Base-by-base conservation (phyloP, 192 early-diverging fungal species). In the Gonapodya sp. region DNA sequence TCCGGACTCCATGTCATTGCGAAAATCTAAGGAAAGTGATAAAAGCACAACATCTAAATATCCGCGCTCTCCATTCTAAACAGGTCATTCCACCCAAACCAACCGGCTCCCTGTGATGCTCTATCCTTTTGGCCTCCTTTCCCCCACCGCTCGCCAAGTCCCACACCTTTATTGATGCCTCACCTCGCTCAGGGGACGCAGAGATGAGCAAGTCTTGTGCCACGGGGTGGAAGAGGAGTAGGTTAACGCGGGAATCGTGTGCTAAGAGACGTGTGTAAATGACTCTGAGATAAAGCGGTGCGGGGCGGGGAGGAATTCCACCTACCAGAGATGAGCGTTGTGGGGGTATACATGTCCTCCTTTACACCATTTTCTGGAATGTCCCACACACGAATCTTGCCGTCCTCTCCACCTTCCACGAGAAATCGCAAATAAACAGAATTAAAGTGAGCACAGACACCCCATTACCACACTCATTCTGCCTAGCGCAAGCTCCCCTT, bases 321-420 rank as follows among this genome's bases (percentile, higher is more conserved):
- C 46, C 46, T 24, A 64, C 46, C 46, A 64, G 8, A 16, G 8
- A 64, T 34, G 34, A 2, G 24, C 14, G 0, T 2, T 78, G 34
- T 64, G n/a, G 92, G 82, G 16, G 84, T 83, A 34, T 31, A 80
- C 0, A 89, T 1, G 73, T 93, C 92, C 34, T 90, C 87, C 0
- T 81, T 84, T 18, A 94, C 79, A 33, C 89, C 92, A 0, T 84
- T 87, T 0, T 87, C 86, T 0, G 93, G 90, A 34, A 94, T 83
- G 18, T 82, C 79, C 87, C 82, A 90, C 73, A 83, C 86, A 77
- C 83, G 91, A 46, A 86, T 85, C 80, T 91, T 91, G 33, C 88
- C 91, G 73, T 95, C 94, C 18, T 93, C 92, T 32, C 86, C 86
- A 0, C 85, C 91, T 78, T 91, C 91, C 31, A 85, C 31, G 95